Percentiles rank a stretch among this genome's conserved stretches.
Evolutionary conservation across 2,329 filamentous ascomycete genomes (phyloP).

Genomic region (Epichloe sylvatica): DNA sequence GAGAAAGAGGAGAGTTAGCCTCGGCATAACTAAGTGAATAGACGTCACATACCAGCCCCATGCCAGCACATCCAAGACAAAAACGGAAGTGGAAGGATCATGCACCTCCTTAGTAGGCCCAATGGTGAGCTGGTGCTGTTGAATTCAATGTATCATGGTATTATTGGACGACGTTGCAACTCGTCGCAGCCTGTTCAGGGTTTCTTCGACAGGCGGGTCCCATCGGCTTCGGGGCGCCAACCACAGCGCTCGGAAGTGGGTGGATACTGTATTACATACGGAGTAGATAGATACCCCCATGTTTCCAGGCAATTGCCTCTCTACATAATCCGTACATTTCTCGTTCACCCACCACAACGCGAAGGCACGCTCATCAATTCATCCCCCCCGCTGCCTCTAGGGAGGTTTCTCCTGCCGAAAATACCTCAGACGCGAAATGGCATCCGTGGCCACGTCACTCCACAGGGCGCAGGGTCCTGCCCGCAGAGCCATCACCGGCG

Average conservation of each 20-base stretch:
- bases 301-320: background rate
- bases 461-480: slow-evolving; percentile 29
- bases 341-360: background rate
- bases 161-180: background rate
- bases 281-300: background rate
- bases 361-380: background rate
- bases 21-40: background rate
- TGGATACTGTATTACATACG: background rate
- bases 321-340: background rate
- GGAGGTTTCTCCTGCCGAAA: background rate
- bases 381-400: background rate
- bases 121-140: background rate
- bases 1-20: background rate
- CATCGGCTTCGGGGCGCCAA: background rate
- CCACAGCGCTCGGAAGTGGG: background rate
- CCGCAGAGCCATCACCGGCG: slow-evolving; percentile 24
- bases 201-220: background rate
- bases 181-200: background rate
- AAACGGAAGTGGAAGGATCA: background rate
- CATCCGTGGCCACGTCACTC: slow-evolving; percentile 27
- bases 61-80: background rate
- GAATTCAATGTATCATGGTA: background rate
- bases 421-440: slow-evolving; percentile 8
- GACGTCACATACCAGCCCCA: background rate
- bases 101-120: background rate